Base-by-base conservation (phyloP, 192 early-diverging fungal genomes). In the Chytriomyces hyalinus region DNA sequence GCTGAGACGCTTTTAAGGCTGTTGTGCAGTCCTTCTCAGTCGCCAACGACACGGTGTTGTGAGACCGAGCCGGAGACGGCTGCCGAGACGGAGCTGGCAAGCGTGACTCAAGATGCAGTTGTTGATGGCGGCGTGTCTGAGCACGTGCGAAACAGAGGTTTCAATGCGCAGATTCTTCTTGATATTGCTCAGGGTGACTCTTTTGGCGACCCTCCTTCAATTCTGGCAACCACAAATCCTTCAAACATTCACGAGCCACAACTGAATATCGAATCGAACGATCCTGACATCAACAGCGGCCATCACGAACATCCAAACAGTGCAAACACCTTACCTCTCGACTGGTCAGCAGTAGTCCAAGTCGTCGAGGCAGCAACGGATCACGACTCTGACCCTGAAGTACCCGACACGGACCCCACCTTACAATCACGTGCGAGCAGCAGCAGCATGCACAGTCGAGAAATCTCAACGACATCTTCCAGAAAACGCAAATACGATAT, bases 401-500 rank as follows among this genome's bases (percentile, higher is more conserved):
- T 2, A 20, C 20, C 53, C 53, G 53, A 57, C 13, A 57, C 53
- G 3, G 53, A 57, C 15, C 13, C 15, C 20, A 1, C 13, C 20
- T 13, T 57, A 20, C 53, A 57, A 57, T n/a, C 15, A n/a, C 53
- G 53, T 0, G 20, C 53, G 53, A 13, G 53, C 15, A 57, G 15
- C 13, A 13, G 15, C 13, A 57, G 53, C 53, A 57, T n/a, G 15
- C 15, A 4, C 20, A 57, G 53, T 3, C 53, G 53, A 57, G 36
- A 36, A 36, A 36, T 59, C 20, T 59, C 15, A 17, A 65, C 36
- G 66, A 47, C 9, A n/a, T 68, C 66, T 11, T 68, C 66, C 36
- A 36, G 36, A 36, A 57, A 57, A 20, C 53, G 53, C 22, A 70
- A 57, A 36, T 70, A 70, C 26, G 53, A 70, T 53, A 15, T 70